phyloP scores from a whole-genome alignment of 176 grass and related monocot species.

The Elymus sibiricus region DNA sequence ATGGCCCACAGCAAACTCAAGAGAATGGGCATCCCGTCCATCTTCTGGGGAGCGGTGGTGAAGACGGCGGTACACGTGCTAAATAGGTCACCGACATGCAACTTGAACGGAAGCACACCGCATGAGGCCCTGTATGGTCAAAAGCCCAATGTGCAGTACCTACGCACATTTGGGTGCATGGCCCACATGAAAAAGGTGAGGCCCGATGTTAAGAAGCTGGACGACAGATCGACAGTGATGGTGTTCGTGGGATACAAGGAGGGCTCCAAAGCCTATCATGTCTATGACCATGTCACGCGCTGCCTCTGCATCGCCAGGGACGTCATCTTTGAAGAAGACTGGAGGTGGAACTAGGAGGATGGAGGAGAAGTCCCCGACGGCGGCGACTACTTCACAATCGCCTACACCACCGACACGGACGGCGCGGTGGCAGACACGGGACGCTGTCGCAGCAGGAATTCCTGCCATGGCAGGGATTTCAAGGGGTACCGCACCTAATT shows the following conservation, averaged over 20 bases:
- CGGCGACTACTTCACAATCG: background rate
- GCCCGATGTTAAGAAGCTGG: background rate
- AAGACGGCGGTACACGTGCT: no score
- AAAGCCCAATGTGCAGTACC: background rate
- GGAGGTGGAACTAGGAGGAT: background rate
- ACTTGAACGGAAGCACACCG: background rate
- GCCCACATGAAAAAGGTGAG: background rate
- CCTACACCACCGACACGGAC: background rate
- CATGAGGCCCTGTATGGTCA: background rate
- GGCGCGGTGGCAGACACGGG: no score
- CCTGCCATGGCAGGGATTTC: no score
- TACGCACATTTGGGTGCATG: background rate
- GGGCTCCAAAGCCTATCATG: background rate
- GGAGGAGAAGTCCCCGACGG: background rate
- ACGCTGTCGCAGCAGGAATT: no score
- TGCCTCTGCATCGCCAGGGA: background rate
- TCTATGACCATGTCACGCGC: background rate
- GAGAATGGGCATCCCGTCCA: no score
- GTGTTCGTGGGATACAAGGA: background rate
- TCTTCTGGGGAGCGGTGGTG: no score
- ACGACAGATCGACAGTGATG: background rate
- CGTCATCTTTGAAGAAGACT: background rate
- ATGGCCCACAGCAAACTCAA: no score
- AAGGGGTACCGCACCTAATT: no score
- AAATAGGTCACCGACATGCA: no score